Percentiles rank a stretch among this genome's conserved stretches.
These are phyloP conservation scores for Thalassiosira sp. DNA, from an alignment of 352 stramenopile species.

Conservation along the genomic window DNA sequence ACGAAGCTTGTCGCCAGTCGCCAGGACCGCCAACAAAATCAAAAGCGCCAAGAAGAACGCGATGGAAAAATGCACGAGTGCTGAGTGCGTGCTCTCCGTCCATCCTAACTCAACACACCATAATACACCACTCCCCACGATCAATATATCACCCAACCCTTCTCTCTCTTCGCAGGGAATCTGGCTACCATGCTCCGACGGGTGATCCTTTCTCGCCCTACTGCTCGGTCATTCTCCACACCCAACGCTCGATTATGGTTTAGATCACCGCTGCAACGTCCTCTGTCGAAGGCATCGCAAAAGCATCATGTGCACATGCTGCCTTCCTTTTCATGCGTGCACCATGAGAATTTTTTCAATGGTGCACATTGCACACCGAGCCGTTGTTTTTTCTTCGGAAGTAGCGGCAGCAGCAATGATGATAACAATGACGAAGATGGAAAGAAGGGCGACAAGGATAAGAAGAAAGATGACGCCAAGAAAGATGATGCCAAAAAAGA, in stretches of 20 bases:
- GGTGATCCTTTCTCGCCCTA: conserved; percentile 1
- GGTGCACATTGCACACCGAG: conserved; percentile 17
- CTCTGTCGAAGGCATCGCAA: not conserved
- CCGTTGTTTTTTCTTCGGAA: conserved; percentile 50
- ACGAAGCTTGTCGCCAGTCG: too few species aligned
- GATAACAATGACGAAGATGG: conserved; percentile 26
- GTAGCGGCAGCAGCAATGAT: conserved; percentile 24
- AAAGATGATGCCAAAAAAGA: conserved; percentile 15
- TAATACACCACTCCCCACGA: too few species aligned
- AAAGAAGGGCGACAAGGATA: conserved; percentile 29
- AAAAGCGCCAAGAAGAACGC: too few species aligned
- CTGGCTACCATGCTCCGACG: conserved; percentile 13
- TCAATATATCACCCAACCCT: too few species aligned
- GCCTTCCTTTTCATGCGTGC: conserved; percentile 1
- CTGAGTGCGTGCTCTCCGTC: not conserved
- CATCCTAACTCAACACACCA: not conserved
- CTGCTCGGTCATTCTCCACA: conserved; percentile 4
- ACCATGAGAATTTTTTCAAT: not conserved
- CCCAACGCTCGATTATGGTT: not conserved
- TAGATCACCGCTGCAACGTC: not conserved
- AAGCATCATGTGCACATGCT: not conserved
- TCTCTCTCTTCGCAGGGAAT: not conserved
- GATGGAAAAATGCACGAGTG: not conserved
- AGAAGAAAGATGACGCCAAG: conserved; percentile 14
- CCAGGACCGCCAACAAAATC: too few species aligned